Conservation (phyloP, 371 early-diverging fungal genomes). For the Mucor indicus region DNA sequence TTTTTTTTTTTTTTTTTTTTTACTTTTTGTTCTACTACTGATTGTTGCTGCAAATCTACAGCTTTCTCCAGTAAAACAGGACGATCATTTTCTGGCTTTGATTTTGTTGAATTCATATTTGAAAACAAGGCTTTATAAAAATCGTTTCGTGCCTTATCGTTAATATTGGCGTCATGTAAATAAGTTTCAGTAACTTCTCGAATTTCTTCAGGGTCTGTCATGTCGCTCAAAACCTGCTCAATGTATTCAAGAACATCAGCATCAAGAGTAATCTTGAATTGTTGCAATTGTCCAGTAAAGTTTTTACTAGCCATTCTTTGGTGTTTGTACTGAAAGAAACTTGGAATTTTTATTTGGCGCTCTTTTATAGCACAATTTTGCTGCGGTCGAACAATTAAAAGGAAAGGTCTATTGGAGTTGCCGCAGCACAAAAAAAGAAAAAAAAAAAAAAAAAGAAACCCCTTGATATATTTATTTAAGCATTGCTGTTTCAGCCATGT, state of each 20-base stretch:
- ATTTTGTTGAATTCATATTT: not conserved
- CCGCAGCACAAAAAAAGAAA: too few relatives aligned
- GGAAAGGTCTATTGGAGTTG: too few relatives aligned
- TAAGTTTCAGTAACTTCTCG: slow-evolving; percentile 68
- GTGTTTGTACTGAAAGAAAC: too few relatives aligned
- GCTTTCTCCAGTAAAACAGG: not conserved
- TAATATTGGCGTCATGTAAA: slow-evolving; percentile 59
- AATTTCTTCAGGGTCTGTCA: slow-evolving; percentile 36
- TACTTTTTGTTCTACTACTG: not conserved
- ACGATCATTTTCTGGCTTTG: not conserved
- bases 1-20: not conserved
- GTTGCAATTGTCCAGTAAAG: slow-evolving; percentile 11
- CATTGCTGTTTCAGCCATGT: too few relatives aligned
- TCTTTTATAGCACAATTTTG: too few relatives aligned
- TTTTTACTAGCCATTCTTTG: too few relatives aligned
- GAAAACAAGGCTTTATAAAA: slow-evolving; percentile 35
- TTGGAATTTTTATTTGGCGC: too few relatives aligned
- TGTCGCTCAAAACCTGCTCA: slow-evolving; percentile 36
- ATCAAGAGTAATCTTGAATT: slow-evolving; percentile 36
- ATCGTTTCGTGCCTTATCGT: slow-evolving; percentile 35
- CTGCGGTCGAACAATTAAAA: too few relatives aligned
- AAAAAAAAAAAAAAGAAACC: too few relatives aligned
- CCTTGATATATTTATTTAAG: too few relatives aligned
- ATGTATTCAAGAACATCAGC: slow-evolving; percentile 50
- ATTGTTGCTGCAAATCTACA: not conserved